Conservation (phyloP, 345 rosid species). For the Corymbia maculata region DNA sequence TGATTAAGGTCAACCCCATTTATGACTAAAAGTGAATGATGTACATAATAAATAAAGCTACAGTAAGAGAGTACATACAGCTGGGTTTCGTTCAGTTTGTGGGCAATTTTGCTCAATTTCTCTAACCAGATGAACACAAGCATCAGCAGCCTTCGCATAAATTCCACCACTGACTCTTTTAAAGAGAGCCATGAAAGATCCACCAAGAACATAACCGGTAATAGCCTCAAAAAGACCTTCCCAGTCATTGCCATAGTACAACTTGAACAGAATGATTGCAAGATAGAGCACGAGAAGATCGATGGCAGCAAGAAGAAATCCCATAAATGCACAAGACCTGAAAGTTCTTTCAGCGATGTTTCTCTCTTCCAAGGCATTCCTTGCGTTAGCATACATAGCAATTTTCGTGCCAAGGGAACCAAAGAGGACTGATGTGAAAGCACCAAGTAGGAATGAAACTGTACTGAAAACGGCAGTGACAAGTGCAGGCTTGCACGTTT, state of each 20-base stretch:
- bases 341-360: not conserved
- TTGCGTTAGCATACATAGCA: constrained; percentile 24
- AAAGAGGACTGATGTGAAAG: constrained; percentile 21
- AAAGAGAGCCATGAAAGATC: constrained; percentile 2
- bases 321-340: not conserved
- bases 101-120: not conserved
- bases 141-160: constrained; percentile 2
- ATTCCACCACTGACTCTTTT: constrained; percentile 2
- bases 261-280: not conserved
- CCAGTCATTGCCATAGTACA: constrained; percentile 1
- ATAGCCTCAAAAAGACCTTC: constrained; percentile 4
- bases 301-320: not conserved
- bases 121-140: not conserved
- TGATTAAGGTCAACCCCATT: not conserved
- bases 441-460: constrained; percentile 15
- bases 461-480: constrained; percentile 1
- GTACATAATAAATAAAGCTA: too few species aligned
- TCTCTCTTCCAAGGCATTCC: constrained; percentile 28
- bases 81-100: not conserved
- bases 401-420: constrained; percentile 30
- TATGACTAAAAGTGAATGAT: not conserved
- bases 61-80: not conserved
- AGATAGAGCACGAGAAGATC: not conserved
- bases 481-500: not conserved
- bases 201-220: constrained; percentile 4